phyloP scores from a whole-genome alignment of 192 early-diverging fungal genomes.

The Gaertneriomyces sp. region DNA sequence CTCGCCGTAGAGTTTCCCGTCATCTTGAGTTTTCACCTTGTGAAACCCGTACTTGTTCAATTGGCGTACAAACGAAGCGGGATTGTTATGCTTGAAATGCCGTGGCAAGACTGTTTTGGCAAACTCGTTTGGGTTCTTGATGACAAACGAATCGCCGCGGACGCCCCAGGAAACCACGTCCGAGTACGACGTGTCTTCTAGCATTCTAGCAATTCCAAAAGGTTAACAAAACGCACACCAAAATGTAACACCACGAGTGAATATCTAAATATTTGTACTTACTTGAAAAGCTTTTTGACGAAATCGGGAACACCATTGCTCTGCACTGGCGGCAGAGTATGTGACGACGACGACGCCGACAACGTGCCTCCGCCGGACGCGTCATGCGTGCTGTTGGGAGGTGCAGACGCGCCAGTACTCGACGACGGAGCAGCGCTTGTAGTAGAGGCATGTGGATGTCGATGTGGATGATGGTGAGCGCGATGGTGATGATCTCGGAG shows the following conservation, averaged over 20 bases:
- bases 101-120: constrained; percentile 49
- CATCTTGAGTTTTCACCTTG: constrained; percentile 55
- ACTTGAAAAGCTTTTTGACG: constrained; percentile 32
- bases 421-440: too few relatives aligned
- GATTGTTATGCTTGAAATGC: constrained; percentile 67
- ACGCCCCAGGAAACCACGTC: constrained; percentile 71
- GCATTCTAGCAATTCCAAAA: constrained; percentile 47
- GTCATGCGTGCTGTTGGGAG: too few relatives aligned
- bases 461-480: neutral
- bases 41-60: constrained; percentile 87
- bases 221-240: neutral
- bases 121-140: constrained; percentile 81
- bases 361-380: too few relatives aligned
- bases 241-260: neutral
- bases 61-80: constrained; percentile 55
- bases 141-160: constrained; percentile 80
- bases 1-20: constrained; percentile 43
- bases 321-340: too few relatives aligned
- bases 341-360: too few relatives aligned
- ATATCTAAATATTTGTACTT: neutral
- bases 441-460: neutral
- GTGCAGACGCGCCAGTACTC: too few relatives aligned
- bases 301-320: constrained; percentile 28
- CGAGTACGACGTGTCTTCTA: constrained; percentile 60
- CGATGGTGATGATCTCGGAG: neutral